phyloP scores from a whole-genome alignment of 2,329 filamentous ascomycete species.

The Aureobasidium pullulans region DNA sequence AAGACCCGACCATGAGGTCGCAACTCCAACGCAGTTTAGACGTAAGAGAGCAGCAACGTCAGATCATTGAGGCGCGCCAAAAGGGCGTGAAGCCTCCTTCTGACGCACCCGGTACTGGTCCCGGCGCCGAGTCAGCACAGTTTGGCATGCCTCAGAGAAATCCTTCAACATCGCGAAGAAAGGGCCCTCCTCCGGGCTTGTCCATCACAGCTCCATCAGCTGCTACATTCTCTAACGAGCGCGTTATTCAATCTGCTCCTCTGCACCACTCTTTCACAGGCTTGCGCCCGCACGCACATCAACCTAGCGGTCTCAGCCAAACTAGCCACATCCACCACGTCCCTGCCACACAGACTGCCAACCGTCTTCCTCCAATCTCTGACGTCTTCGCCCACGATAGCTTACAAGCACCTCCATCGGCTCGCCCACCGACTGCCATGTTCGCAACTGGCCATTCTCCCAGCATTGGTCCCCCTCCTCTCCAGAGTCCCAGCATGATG shows the following conservation, averaged over 20 bases:
- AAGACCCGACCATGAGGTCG: conserved; percentile 94
- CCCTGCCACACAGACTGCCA: conserved; percentile 79
- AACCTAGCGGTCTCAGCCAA: conserved; percentile 72
- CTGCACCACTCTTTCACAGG: conserved; percentile 93
- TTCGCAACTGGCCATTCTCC: conserved; percentile 20
- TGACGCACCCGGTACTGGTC: conserved; percentile 32
- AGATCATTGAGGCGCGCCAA: conserved; percentile 89
- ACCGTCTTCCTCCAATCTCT: conserved; percentile 85
- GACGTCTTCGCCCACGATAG: conserved; percentile 88
- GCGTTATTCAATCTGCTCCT: conserved; percentile 93
- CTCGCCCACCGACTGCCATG: conserved; percentile 28
- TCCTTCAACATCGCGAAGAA: conserved; percentile 63
- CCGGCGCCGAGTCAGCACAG: conserved; percentile 27
- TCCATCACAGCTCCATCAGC: conserved; percentile 94
- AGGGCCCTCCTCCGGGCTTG: conserved; percentile 73
- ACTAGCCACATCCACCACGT: conserved; percentile 88
- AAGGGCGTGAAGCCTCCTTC: conserved; percentile 63
- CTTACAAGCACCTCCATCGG: conserved; percentile 27
- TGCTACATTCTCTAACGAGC: conserved; percentile 84
- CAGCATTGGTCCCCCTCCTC: conserved; percentile 56
- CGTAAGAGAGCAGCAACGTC: conserved; percentile 86
- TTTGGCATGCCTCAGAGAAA: conserved; percentile 52
- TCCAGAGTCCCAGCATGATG: conserved; percentile 72
- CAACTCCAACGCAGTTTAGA: conserved; percentile 90
- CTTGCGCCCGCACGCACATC: conserved; percentile 64